Evolutionary conservation across 495 filamentous ascomycete genomes (phyloP).

Genomic region (Symbiotaphrina buchneri): DNA sequence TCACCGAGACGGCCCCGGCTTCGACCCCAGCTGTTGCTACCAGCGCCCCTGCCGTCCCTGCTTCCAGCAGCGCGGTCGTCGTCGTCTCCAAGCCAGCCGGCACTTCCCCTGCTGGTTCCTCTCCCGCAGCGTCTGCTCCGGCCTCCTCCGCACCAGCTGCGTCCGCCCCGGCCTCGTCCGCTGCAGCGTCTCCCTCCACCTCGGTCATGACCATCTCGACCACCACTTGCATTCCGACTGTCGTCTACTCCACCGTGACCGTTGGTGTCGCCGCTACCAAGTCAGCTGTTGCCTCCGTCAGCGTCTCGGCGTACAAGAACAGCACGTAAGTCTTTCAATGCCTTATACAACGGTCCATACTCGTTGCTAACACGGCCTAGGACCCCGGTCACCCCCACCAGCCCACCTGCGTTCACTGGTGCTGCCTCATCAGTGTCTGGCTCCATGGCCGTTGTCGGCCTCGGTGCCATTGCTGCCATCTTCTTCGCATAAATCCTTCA

Average conservation of each 20-base stretch:
- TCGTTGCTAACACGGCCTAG: constrained; percentile 9
- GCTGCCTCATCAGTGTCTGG: constrained; percentile 20
- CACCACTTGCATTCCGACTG: constrained; percentile 26
- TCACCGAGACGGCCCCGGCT: constrained; percentile 4
- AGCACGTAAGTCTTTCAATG: not conserved
- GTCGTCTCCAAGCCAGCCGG: constrained; percentile 6
- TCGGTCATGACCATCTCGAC: constrained; percentile 15
- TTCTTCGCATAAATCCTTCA: constrained; percentile 24
- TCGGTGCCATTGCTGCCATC: constrained; percentile 23
- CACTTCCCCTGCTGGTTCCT: not conserved
- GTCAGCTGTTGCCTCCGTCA: not conserved
- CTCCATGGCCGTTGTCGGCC: constrained; percentile 24
- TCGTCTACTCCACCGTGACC: constrained; percentile 27
- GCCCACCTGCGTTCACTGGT: constrained; percentile 16
- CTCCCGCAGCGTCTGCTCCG: constrained; percentile 4
- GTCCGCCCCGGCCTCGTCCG: constrained; percentile 10
- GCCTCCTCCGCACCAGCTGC: constrained; percentile 3
- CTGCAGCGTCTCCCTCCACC: constrained; percentile 13
- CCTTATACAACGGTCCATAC: not conserved
- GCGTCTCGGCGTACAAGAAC: constrained; percentile 3
- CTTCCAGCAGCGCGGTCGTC: constrained; percentile 6
- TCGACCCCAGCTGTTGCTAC: constrained; percentile 3
- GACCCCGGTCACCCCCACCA: constrained; percentile 9
- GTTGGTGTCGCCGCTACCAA: constrained; percentile 16
- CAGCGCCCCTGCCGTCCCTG: constrained; percentile 5